A percentile compares a stretch with the other conserved stretches of the same genome.
Evolutionary conservation across 2,329 filamentous ascomycete species (phyloP).

Genomic region (Microsporum canis): DNA sequence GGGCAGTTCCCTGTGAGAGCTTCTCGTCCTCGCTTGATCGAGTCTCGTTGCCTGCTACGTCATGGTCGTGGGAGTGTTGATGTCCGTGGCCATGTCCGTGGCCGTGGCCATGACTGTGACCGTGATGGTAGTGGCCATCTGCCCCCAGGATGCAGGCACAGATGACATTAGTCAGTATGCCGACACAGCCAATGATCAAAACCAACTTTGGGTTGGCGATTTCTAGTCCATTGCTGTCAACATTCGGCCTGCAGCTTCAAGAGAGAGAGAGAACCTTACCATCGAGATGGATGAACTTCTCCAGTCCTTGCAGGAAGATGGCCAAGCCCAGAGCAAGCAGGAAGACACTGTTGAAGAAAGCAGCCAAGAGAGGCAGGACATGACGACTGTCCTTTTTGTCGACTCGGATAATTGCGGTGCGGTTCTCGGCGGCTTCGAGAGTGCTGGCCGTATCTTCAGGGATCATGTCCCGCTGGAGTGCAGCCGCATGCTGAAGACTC

Average conservation of each 20-base stretch:
- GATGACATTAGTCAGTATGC: conserved; percentile 56
- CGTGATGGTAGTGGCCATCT: conserved; percentile 24
- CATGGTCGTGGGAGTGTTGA: neutral
- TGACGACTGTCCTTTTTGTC: neutral
- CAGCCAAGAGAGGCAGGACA: conserved; percentile 10
- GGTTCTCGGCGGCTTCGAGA: neutral
- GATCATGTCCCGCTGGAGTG: neutral
- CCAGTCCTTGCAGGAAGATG: conserved; percentile 61
- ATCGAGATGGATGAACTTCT: conserved; percentile 52
- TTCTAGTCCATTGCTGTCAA: conserved; percentile 29
- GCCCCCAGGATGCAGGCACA: conserved; percentile 56
- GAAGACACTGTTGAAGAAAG: conserved; percentile 69
- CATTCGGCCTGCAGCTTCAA: conserved; percentile 10
- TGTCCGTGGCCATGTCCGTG: conserved; percentile 2
- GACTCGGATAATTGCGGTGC: conserved; percentile 1
- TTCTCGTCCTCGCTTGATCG: neutral
- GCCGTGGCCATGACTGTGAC: conserved; percentile 15
- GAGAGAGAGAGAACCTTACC: conserved; percentile 31
- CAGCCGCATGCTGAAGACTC: neutral
- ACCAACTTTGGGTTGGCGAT: conserved; percentile 56
- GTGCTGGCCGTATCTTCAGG: neutral
- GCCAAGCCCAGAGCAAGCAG: conserved; percentile 60
- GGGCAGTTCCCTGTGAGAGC: neutral
- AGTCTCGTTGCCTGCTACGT: neutral
- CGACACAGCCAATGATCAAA: conserved; percentile 57